Percentiles rank a stretch among this genome's conserved stretches.
Conservation (phyloP, 441 rosid genomes). For the Hura crepitans region DNA sequence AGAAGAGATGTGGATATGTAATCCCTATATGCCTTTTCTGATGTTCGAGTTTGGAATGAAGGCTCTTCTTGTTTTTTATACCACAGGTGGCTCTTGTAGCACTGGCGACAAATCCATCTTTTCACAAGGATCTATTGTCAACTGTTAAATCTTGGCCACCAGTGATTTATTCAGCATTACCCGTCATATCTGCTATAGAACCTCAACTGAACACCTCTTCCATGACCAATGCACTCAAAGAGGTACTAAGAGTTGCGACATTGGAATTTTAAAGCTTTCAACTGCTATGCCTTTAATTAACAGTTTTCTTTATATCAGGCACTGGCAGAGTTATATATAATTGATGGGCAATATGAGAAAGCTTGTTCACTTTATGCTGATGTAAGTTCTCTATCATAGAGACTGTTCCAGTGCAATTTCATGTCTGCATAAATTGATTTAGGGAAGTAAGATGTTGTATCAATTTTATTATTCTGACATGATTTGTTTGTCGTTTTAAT, state of each 20-base stretch:
- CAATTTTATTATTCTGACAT: conserved; percentile 17
- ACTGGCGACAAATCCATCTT: conserved; percentile 82
- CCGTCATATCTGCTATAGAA: conserved; percentile 92
- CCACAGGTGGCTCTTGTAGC: conserved; percentile 94
- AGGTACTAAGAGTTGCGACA: conserved; percentile 44
- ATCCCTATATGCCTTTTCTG: conserved; percentile 8
- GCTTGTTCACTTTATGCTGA: conserved; percentile 94
- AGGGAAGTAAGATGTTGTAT: conserved; percentile 1
- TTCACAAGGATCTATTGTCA: conserved; percentile 77
- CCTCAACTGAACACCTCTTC: conserved; percentile 94
- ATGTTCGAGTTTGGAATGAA: conserved; percentile 16
- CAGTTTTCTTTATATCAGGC: conserved; percentile 46
- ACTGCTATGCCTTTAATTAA: conserved; percentile 22
- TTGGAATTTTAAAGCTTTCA: conserved; percentile 26
- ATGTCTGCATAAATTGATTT: background rate
- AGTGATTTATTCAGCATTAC: conserved; percentile 71
- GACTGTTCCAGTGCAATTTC: background rate
- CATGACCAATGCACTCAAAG: conserved; percentile 93
- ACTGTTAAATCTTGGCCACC: conserved; percentile 96
- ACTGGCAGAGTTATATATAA: conserved; percentile 81
- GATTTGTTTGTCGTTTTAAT: conserved; percentile 10
- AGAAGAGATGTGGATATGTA: conserved; percentile 6
- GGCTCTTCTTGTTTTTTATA: conserved; percentile 22
- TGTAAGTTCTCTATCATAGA: conserved; percentile 51
- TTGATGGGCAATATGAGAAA: conserved; percentile 86